These are phyloP conservation scores for Pleurotus salmoneostramineus DNA, from an alignment of 768 basidiomycete genomes.

Conservation along the genomic window DNA sequence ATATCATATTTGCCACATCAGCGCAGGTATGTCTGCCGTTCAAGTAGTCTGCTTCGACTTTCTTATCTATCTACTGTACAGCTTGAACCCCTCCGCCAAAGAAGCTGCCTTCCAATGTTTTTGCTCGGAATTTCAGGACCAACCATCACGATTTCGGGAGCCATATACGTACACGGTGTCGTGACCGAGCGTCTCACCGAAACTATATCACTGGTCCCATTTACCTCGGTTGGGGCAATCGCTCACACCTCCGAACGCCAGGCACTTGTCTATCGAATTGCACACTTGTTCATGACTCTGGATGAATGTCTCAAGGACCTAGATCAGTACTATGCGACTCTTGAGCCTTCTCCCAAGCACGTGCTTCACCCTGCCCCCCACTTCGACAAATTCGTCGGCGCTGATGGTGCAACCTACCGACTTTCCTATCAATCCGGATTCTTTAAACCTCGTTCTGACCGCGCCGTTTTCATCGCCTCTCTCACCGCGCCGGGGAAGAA, in stretches of 20 bases:
- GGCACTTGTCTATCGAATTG: not conserved
- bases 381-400: not conserved
- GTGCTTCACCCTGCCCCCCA: not conserved
- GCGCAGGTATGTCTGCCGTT: not conserved
- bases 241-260: slow-evolving; percentile 1
- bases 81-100: not conserved
- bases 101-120: not conserved
- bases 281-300: not conserved
- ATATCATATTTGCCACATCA: not conserved
- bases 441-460: not conserved
- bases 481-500: no score
- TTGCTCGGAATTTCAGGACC: not conserved
- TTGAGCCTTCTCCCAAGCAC: not conserved
- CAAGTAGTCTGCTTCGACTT: no score
- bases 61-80: not conserved
- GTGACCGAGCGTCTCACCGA: not conserved
- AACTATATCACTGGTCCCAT: not conserved
- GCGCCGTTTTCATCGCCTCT: not conserved
- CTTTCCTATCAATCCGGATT: not conserved
- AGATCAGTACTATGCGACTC: not conserved
- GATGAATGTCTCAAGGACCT: not conserved
- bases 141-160: not conserved
- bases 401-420: not conserved
- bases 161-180: not conserved
- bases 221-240: not conserved